Evolutionary conservation across 495 filamentous ascomycete species (phyloP).

Genomic region (Neurospora sp.): DNA sequence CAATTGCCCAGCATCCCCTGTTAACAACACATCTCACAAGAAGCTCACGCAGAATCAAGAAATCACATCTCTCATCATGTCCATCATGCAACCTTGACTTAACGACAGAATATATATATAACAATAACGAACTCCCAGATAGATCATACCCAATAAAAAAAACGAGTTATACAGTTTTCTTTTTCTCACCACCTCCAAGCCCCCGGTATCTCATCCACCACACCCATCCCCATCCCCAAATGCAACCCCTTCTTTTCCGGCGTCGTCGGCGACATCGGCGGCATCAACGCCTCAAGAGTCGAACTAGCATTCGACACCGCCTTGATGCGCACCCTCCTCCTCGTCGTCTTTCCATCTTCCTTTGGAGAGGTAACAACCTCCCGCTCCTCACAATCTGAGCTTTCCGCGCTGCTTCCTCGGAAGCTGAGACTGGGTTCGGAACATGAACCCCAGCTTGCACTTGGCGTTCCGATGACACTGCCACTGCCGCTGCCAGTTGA

Average conservation of each 20-base stretch:
- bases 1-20: too few species aligned
- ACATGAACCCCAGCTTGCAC: not conserved
- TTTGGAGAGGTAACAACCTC: too few species aligned
- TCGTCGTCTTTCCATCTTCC: too few species aligned
- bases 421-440: not conserved
- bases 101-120: too few species aligned
- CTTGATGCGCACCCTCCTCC: not conserved
- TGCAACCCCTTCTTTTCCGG: not conserved
- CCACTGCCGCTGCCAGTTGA: not conserved
- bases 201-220: slow-evolving; percentile 7
- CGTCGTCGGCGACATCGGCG: not conserved
- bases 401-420: not conserved
- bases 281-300: not conserved
- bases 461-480: not conserved
- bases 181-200: slow-evolving; percentile 11
- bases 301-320: not conserved
- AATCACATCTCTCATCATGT: too few species aligned
- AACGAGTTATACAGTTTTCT: not conserved
- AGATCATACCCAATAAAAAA: not conserved
- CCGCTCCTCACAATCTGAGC: not conserved
- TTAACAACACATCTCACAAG: too few species aligned
- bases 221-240: slow-evolving; percentile 1
- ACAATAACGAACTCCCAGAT: not conserved
- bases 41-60: too few species aligned
- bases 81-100: too few species aligned